These are phyloP conservation scores for Epichloe gansuensis DNA, from an alignment of 2,329 filamentous ascomycete species.

Conservation along the genomic window DNA sequence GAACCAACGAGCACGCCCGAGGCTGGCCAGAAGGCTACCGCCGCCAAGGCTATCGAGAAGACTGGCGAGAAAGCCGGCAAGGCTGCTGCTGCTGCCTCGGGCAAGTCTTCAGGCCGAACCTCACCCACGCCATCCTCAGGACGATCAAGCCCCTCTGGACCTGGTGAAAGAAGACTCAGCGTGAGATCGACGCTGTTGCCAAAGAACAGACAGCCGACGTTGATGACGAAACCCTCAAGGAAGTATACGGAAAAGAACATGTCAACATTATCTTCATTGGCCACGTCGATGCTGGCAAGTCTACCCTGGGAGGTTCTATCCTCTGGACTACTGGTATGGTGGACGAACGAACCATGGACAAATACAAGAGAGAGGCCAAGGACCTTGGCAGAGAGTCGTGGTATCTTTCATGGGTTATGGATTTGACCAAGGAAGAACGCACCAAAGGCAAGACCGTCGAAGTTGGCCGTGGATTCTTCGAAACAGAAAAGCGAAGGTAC, in stretches of 20 bases:
- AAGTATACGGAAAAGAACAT: constrained; percentile 89
- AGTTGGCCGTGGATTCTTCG: constrained; percentile 90
- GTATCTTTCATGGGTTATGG: constrained; percentile 97
- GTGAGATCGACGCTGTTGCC: constrained; percentile 71
- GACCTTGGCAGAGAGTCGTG: constrained; percentile 93
- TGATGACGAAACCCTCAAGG: constrained; percentile 62
- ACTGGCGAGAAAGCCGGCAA: constrained; percentile 52
- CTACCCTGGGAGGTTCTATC: constrained; percentile 86
- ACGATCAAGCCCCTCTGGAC: constrained; percentile 60
- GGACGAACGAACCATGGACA: constrained; percentile 96
- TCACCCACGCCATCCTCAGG: constrained; percentile 77
- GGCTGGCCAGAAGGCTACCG: constrained; percentile 72
- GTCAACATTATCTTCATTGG: constrained; percentile 97
- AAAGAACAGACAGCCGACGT: constrained; percentile 72
- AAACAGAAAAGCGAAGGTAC: constrained; percentile 92
- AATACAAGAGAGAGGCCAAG: constrained; percentile 95
- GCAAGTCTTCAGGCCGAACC: constrained; percentile 51
- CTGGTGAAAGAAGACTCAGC: constrained; percentile 38
- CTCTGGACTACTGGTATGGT: constrained; percentile 95
- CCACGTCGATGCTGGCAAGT: constrained; percentile 97
- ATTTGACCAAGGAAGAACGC: constrained; percentile 93
- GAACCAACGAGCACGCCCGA: constrained; percentile 42
- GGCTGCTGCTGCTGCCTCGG: constrained; percentile 20
- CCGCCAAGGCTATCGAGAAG: constrained; percentile 85
- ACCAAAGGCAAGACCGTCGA: constrained; percentile 97